Conservation (phyloP, 2,329 filamentous ascomycete genomes). For the Leptographium flavum region DNA sequence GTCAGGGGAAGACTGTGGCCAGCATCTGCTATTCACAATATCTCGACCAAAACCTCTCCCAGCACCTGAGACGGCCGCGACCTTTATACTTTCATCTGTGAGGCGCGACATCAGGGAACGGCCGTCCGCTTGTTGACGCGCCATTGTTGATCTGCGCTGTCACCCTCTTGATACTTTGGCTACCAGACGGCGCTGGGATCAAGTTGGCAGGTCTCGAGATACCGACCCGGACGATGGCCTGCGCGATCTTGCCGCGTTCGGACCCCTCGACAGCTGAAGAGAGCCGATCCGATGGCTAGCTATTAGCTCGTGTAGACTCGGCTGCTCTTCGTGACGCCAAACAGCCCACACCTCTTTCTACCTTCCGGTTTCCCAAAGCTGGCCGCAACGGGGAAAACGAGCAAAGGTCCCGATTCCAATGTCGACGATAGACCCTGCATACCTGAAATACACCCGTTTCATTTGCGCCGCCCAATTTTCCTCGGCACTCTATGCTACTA, state of each 20-base stretch:
- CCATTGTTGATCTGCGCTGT: not conserved
- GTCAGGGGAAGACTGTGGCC: no score
- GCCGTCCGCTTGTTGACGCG: no score
- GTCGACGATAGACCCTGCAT: not conserved
- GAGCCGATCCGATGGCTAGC: not conserved
- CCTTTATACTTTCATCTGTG: not conserved
- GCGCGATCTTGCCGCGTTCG: not conserved
- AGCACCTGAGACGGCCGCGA: not conserved
- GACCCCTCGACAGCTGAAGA: slow-evolving; percentile 1
- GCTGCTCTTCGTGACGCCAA: not conserved
- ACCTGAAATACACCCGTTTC: no score
- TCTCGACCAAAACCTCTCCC: not conserved
- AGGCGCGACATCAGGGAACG: not conserved
- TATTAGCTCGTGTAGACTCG: not conserved
- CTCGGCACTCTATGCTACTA: not conserved
- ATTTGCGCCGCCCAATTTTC: not conserved
- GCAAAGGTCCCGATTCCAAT: not conserved
- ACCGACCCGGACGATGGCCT: not conserved
- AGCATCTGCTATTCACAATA: no score
- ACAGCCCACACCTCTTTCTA: not conserved
- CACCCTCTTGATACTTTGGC: not conserved
- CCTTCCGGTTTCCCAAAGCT: not conserved
- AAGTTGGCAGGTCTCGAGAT: not conserved
- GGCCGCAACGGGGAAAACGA: not conserved
- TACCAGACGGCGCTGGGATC: not conserved